Evolutionary conservation across 2,329 filamentous ascomycete genomes (phyloP).

Genomic region (Lojkania enalia): DNA sequence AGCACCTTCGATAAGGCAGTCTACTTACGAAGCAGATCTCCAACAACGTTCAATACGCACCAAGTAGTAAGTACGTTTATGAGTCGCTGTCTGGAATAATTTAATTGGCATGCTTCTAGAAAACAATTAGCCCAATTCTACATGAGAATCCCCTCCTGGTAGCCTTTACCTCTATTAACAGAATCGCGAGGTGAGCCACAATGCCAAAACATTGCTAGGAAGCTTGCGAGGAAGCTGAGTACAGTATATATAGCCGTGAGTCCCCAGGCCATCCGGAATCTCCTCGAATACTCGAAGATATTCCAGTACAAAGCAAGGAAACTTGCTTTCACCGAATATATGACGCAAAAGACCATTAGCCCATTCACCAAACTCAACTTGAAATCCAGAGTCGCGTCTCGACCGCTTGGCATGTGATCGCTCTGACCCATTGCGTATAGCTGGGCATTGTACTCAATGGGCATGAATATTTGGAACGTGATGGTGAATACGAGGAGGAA

Average conservation of each 20-base stretch:
- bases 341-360: neutral
- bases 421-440: too few relatives aligned
- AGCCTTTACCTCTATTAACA: too few relatives aligned
- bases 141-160: too few relatives aligned
- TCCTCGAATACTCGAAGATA: conserved; percentile 7
- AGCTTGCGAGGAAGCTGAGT: neutral
- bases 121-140: too few relatives aligned
- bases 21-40: neutral
- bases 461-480: too few relatives aligned
- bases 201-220: conserved; percentile 54
- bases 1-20: neutral
- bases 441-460: too few relatives aligned
- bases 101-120: too few relatives aligned
- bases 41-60: neutral
- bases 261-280: conserved; percentile 10
- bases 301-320: conserved; percentile 13
- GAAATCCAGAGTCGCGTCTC: too few relatives aligned
- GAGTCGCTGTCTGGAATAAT: too few relatives aligned
- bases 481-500: neutral
- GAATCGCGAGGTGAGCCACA: too few relatives aligned
- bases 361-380: neutral
- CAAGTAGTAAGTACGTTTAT: too few relatives aligned
- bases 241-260: neutral
- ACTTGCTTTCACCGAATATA: conserved; percentile 9
- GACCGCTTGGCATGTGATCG: too few relatives aligned